Conservation (phyloP, 2,329 filamentous ascomycete genomes). For the Neofusicoccum umdonicola region DNA sequence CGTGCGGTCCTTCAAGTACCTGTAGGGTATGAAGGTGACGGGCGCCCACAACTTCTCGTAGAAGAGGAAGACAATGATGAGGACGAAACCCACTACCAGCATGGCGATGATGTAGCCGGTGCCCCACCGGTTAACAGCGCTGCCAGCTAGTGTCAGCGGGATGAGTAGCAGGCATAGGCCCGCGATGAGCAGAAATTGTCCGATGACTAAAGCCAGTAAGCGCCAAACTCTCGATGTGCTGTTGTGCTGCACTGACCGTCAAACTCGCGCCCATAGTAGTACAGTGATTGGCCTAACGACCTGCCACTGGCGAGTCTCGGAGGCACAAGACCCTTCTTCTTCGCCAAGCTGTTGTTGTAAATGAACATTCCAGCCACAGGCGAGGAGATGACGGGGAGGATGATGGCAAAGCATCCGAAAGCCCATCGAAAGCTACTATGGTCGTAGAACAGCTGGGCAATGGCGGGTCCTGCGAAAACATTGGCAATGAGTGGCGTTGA, state of each 20-base stretch:
- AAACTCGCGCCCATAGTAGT: slow-evolving; percentile 57
- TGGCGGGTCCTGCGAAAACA: slow-evolving; percentile 30
- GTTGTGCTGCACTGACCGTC: slow-evolving; percentile 38
- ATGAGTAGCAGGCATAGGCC: slow-evolving; percentile 63
- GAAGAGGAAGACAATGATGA: slow-evolving; percentile 37
- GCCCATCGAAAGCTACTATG: slow-evolving; percentile 63
- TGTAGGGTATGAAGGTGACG: slow-evolving; percentile 43
- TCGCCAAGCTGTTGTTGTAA: slow-evolving; percentile 58
- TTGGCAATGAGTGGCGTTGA: slow-evolving; percentile 34
- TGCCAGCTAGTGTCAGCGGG: slow-evolving; percentile 56
- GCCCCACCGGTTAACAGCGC: slow-evolving; percentile 32
- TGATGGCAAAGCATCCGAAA: slow-evolving; percentile 65
- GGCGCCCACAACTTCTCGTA: slow-evolving; percentile 39
- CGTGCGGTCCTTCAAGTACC: slow-evolving; percentile 50
- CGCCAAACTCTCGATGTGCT: slow-evolving; percentile 14
- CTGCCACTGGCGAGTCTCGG: slow-evolving; percentile 39
- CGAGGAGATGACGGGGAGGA: slow-evolving; percentile 59
- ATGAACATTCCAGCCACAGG: slow-evolving; percentile 62
- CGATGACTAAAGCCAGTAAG: slow-evolving; percentile 31
- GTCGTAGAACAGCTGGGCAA: slow-evolving; percentile 44
- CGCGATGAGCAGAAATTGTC: slow-evolving; percentile 57
- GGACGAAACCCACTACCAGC: slow-evolving; percentile 35
- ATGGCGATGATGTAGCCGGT: slow-evolving; percentile 40
- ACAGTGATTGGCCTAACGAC: slow-evolving; percentile 43
- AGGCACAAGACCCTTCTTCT: slow-evolving; percentile 48